Base-by-base conservation (phyloP, 306 rosid genomes). In the Cucurbita pepo region DNA sequence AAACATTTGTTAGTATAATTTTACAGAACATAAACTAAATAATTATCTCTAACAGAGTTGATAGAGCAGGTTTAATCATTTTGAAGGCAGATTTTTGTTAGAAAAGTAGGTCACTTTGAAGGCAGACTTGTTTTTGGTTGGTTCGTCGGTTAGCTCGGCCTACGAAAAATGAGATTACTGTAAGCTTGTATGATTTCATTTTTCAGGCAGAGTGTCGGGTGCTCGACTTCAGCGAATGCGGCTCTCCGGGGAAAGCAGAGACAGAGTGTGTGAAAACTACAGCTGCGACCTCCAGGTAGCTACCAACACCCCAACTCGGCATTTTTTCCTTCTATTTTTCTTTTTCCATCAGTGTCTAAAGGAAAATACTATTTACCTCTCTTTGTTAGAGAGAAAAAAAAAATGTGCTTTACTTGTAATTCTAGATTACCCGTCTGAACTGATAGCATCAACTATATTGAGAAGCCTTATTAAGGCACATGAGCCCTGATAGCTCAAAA, bases 171-270 rank as follows among this genome's bases (percentile, higher is more conserved):
- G 15, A 45, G 51, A 10, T 10, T 48, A 38, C 13, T 59, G 43
- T 34, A 12, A 30, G 3, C 0, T 40, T 21, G 4, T 18, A 21
- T 0, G 53, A 58, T 40, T 19, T 21, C 18, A 25, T n/a, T 75
- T 75, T 79, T 71, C 83, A 95, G 99, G 83, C 87, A 25, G 96
- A 91, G 81, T 76, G 97, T 66, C 87, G 99, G 10, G 73, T 79
- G 37, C 92, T 95, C n/a, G 99, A 95, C 84, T 95, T 91, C 18
- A 91, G 97, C 51, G 99, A 91, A 77, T 95, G 99, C 45, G 99
- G 81, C 71, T 76, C 93, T 22, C 96, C 97, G 0, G 86, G 81
- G 21, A 85, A 83, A 80, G 89, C 74, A 64, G 89, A 73, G 64
- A 60, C 66, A 7, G 92, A 84, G 8, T 45, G 57, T n/a, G 79